A percentile compares a stretch with the other conserved stretches of the same genome.
Conservation (phyloP, 805 yeast species). For the Saccharomyces eubayanus region DNA sequence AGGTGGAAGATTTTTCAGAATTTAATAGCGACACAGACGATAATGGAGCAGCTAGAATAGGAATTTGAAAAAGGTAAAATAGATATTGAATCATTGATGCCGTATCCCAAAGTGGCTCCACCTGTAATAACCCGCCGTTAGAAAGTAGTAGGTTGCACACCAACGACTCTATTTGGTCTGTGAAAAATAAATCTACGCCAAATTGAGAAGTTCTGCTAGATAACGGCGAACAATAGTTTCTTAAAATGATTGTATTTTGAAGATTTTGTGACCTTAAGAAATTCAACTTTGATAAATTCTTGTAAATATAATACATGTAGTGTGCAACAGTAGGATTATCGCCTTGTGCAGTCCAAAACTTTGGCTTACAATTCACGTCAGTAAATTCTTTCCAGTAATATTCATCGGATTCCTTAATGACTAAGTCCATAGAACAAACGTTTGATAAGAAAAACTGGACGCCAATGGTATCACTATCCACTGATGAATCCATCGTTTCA, state of each 20-base stretch:
- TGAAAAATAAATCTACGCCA: constrained; percentile 13
- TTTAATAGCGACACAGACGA: constrained; percentile 21
- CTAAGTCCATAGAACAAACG: constrained; percentile 29
- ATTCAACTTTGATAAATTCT: constrained; percentile 17
- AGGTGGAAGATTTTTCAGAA: constrained; percentile 2
- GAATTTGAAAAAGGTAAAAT: constrained; percentile 26
- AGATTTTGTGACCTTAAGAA: constrained; percentile 7
- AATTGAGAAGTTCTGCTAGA: constrained; percentile 24
- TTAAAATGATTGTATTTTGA: constrained; percentile 17
- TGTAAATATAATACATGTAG: constrained; percentile 32
- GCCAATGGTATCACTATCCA: not conserved
- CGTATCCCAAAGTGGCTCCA: constrained; percentile 24
- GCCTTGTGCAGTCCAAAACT: constrained; percentile 26
- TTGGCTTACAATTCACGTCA: constrained; percentile 12
- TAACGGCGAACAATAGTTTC: constrained; percentile 18
- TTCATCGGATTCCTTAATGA: constrained; percentile 19
- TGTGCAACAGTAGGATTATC: constrained; percentile 36
- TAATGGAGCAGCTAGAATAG: constrained; percentile 24
- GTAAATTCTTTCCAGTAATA: constrained; percentile 24
- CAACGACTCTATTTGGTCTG: constrained; percentile 25
- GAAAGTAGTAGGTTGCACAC: constrained; percentile 24
- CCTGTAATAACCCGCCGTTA: constrained; percentile 25
- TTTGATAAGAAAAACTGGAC: constrained; percentile 27
- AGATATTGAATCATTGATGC: constrained; percentile 18
- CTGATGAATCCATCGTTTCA: not conserved